phyloP scores from a whole-genome alignment of 345 rosid genomes.

The Pistacia atlantica region DNA sequence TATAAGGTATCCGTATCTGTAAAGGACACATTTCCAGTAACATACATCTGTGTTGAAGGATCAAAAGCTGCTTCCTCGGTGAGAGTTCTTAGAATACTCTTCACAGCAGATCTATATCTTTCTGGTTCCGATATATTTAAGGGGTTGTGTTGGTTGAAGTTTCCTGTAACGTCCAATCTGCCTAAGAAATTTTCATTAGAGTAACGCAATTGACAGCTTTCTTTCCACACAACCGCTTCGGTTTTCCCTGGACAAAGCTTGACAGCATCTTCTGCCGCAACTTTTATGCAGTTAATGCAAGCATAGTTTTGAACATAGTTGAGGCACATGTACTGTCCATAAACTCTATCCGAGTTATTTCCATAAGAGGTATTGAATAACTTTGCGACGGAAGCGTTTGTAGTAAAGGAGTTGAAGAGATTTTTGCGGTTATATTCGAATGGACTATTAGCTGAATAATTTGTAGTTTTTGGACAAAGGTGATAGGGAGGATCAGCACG shows the following conservation, averaged over 20 bases:
- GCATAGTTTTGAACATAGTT: conserved; percentile 13
- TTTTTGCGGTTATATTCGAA: conserved; percentile 8
- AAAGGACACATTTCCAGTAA: neutral
- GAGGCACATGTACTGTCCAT: conserved; percentile 44
- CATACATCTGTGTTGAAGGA: conserved; percentile 20
- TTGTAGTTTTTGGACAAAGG: conserved; percentile 4
- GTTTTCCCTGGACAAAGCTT: conserved; percentile 24
- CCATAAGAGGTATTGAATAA: conserved; percentile 23
- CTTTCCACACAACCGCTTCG: conserved; percentile 44
- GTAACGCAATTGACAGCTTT: conserved; percentile 39
- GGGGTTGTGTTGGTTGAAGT: conserved; percentile 15
- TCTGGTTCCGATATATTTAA: conserved; percentile 27
- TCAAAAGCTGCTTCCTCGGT: conserved; percentile 18
- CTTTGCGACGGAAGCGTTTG: conserved; percentile 19
- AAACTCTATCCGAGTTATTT: conserved; percentile 19
- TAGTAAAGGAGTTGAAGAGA: conserved; percentile 9
- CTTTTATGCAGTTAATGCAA: conserved; percentile 22
- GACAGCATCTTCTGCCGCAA: conserved; percentile 24
- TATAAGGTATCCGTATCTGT: conserved; percentile 19
- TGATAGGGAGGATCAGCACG: conserved; percentile 26
- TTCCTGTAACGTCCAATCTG: conserved; percentile 31
- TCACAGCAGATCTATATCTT: conserved; percentile 22
- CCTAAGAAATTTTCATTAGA: conserved; percentile 29
- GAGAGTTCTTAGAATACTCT: conserved; percentile 29
- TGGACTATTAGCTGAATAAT: neutral